A percentile compares a stretch with the other conserved stretches of the same genome.
Conservation (phyloP, 768 basidiomycete species). For the Termitomyces sp. region DNA sequence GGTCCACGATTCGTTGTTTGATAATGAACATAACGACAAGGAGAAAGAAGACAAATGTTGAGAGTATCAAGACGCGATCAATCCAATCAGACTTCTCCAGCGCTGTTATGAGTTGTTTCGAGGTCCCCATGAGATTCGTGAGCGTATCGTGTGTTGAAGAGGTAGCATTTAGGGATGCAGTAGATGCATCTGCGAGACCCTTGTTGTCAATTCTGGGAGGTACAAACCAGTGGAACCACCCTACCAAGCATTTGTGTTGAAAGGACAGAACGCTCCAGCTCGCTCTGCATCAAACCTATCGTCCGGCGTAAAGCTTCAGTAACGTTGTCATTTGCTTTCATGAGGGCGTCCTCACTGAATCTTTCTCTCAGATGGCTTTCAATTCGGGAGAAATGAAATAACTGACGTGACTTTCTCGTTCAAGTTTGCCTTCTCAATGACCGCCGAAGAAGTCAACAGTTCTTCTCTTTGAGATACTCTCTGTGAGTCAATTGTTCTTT, state of each 20-base stretch:
- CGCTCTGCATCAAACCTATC: conserved; percentile 81
- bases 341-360: conserved; percentile 73
- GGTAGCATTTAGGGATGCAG: conserved; percentile 67
- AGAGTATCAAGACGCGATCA: conserved; percentile 82
- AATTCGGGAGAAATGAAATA: background rate
- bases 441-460: conserved; percentile 48
- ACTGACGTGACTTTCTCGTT: conserved; percentile 64
- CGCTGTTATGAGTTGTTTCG: conserved; percentile 79
- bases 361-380: background rate
- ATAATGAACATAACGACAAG: conserved; percentile 83
- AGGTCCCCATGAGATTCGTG: conserved; percentile 64
- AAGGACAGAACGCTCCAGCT: conserved; percentile 86
- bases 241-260: conserved; percentile 81
- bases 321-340: conserved; percentile 85
- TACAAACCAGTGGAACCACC: conserved; percentile 4
- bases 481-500: conserved; percentile 62
- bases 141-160: conserved; percentile 75
- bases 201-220: background rate
- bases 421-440: conserved; percentile 39
- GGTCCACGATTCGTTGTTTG: conserved; percentile 82
- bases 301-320: conserved; percentile 87
- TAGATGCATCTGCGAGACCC: conserved; percentile 62
- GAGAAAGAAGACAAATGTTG: conserved; percentile 77
- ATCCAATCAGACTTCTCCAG: conserved; percentile 91
- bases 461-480: conserved; percentile 61